Conservation (phyloP, 129 eudicot genomes). For the Tanacetum coccineum region DNA sequence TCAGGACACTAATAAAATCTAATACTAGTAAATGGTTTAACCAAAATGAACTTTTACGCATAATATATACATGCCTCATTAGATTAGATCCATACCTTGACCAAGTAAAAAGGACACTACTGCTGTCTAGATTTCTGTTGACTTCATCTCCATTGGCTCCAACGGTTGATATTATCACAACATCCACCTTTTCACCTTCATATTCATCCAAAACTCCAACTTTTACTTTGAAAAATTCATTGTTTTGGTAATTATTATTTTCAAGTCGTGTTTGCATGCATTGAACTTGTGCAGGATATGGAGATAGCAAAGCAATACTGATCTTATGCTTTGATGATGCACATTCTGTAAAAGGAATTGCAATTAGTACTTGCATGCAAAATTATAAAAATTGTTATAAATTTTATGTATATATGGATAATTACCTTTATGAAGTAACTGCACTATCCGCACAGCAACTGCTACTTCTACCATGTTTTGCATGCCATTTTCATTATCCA, state of each 20-base stretch:
- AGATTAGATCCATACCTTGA: constrained; percentile 29
- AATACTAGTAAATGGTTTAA: no score
- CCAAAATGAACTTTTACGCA: no score
- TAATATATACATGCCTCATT: no score
- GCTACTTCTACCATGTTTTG: constrained; percentile 60
- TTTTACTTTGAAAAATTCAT: constrained; percentile 34
- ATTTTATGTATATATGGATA: not conserved
- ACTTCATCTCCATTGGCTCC: constrained; percentile 35
- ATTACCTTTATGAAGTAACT: constrained; percentile 45
- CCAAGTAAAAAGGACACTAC: constrained; percentile 39
- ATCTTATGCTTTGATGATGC: constrained; percentile 30
- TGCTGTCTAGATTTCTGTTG: constrained; percentile 26
- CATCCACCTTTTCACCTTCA: constrained; percentile 45
- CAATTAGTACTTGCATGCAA: not conserved
- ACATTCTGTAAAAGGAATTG: constrained; percentile 35
- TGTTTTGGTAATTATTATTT: constrained; percentile 18
- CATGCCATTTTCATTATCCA: constrained; percentile 32
- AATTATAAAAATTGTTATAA: not conserved
- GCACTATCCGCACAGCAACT: constrained; percentile 40
- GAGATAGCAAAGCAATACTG: constrained; percentile 55
- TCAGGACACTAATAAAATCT: no score
- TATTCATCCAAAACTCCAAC: constrained; percentile 42
- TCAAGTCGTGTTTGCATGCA: constrained; percentile 41
- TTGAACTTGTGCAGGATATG: constrained; percentile 49
- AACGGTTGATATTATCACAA: constrained; percentile 52